phyloP scores from a whole-genome alignment of 2,329 filamentous ascomycete species.

The Fusarium sp. region DNA sequence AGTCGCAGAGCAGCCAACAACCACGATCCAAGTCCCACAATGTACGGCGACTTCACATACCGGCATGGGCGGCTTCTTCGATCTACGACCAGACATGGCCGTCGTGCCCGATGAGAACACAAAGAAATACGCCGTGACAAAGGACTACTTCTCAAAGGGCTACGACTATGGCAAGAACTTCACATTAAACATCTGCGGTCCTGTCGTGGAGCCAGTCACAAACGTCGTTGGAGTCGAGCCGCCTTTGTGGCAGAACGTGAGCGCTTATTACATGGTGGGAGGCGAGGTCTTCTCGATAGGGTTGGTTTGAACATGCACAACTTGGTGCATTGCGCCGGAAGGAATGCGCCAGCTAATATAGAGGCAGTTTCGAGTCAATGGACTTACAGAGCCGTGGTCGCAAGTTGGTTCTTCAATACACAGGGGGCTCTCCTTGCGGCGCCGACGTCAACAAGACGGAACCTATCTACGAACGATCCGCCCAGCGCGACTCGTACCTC shows the following conservation, averaged over 20 bases:
- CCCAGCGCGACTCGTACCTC: constrained; percentile 38
- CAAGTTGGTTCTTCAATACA: constrained; percentile 82
- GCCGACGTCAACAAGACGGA: constrained; percentile 52
- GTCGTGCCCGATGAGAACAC: constrained; percentile 54
- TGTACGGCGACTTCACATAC: constrained; percentile 67
- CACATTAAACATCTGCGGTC: constrained; percentile 82
- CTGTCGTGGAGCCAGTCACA: constrained; percentile 74
- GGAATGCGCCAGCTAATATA: constrained; percentile 18
- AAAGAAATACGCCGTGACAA: constrained; percentile 52
- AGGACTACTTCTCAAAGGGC: constrained; percentile 72
- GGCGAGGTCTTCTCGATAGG: constrained; percentile 79
- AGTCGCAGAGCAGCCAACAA: constrained; percentile 49
- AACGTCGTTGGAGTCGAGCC: constrained; percentile 72
- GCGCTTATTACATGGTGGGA: constrained; percentile 76
- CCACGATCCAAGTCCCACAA: constrained; percentile 56
- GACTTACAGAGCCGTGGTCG: constrained; percentile 69
- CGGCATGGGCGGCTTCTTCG: constrained; percentile 67
- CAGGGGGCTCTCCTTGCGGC: constrained; percentile 78
- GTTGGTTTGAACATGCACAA: constrained; percentile 54
- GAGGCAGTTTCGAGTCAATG: constrained; percentile 58
- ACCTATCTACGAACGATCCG: constrained; percentile 41
- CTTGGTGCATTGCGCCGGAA: background rate
- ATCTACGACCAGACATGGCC: constrained; percentile 65
- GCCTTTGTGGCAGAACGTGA: constrained; percentile 75
- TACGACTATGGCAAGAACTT: constrained; percentile 85